Percentiles rank a stretch among this genome's conserved stretches.
phyloP scores from a whole-genome alignment of 306 rosid species.

The Betula pendula region DNA sequence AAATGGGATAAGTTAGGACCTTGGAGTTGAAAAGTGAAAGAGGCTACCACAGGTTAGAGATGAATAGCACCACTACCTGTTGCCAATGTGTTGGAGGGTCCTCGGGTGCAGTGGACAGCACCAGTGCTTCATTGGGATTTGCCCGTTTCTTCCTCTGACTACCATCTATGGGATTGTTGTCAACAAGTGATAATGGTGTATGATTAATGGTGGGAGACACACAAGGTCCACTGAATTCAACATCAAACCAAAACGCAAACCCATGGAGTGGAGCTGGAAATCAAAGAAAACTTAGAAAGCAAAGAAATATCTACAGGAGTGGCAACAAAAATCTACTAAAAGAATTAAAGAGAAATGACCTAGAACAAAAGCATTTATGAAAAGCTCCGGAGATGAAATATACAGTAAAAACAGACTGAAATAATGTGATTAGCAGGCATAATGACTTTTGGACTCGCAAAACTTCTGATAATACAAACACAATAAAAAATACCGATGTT shows the following conservation, averaged over 20 bases:
- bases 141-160: constrained; percentile 75
- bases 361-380: not conserved
- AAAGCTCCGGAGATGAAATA: not conserved
- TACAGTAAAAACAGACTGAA: not conserved
- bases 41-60: not conserved
- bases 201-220: constrained; percentile 43
- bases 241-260: constrained; percentile 99
- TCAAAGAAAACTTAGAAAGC: constrained; percentile 21
- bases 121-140: constrained; percentile 72
- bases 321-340: constrained; percentile 4
- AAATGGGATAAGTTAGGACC: constrained; percentile 21
- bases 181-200: constrained; percentile 32
- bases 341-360: constrained; percentile 8
- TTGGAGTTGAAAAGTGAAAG: constrained; percentile 9
- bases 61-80: constrained; percentile 57
- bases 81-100: constrained; percentile 99
- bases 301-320: not conserved
- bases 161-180: constrained; percentile 58
- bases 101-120: constrained; percentile 96
- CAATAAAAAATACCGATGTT: not conserved
- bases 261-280: constrained; percentile 96
- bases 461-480: not conserved
- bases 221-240: constrained; percentile 78
- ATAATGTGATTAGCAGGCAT: not conserved
- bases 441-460: not conserved